Base-by-base conservation (phyloP, 768 basidiomycete species). In the Zangia roseola region DNA sequence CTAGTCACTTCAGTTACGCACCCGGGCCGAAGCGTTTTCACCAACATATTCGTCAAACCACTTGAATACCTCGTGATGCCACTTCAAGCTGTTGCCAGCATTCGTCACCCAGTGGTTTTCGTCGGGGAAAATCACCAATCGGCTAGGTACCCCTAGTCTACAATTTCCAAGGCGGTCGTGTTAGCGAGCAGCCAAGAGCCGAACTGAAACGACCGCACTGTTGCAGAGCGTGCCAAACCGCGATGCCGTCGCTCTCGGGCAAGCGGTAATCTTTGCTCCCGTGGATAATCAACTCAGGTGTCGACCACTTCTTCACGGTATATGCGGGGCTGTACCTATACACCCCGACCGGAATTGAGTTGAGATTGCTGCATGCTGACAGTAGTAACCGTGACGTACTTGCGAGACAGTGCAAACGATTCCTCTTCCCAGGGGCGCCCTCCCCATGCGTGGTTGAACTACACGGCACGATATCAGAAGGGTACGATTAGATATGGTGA, bases 91-190 rank as follows among this genome's bases (percentile, higher is more conserved):
- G 57, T 91, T 91, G 45, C 83, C 84, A 50, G 85, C 86, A 46
- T 88, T 79, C 52, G 90, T 58, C 21, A 91, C 91, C 94, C 93
- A 93, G 63, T 95, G 93, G 56, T 94, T 95, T 70, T 95, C 94
- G 56, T 88, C 82, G 0, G 91, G 89, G 77, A 93, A 94, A 51
- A 91, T 78, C 10, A 94, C 79, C 21, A 93, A 71, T 35, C 91
- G 80, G 54, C 83, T 88, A 5, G 86, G 85, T 25, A 94, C 70
- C 8, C 78, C 82, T 37, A 73, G 79, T 60, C 91, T 91, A 45
- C 13, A 14, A 31, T 19, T 47, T 28, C 44, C 16, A 20, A 28
- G 12, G 26, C 6, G 21, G 37, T 23, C 23, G 10, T 19, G 12
- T 53, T 34, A 48, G 39, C 39, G 10, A 26, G 40, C 6, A 24